Evolutionary conservation across 306 rosid genomes (phyloP).

Genomic region (Pterocarpus macrocarpus): DNA sequence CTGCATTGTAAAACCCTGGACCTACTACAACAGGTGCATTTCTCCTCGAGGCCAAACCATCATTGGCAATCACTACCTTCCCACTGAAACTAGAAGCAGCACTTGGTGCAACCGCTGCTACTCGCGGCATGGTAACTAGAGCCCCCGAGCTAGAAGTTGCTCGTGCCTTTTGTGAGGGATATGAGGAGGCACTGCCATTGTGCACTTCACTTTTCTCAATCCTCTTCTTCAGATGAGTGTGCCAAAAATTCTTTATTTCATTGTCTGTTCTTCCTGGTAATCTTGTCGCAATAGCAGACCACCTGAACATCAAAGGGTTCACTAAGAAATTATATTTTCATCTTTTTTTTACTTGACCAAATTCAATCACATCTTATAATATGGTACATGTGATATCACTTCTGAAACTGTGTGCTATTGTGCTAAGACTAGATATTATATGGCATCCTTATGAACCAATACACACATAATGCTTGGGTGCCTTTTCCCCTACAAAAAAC

Average conservation of each 20-base stretch:
- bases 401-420: not conserved
- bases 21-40: slow-evolving; percentile 11
- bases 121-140: not conserved
- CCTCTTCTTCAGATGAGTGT: slow-evolving; percentile 91
- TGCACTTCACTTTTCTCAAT: slow-evolving; percentile 35
- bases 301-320: slow-evolving; percentile 54
- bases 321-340: not conserved
- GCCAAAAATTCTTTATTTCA: slow-evolving; percentile 94
- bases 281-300: slow-evolving; percentile 94
- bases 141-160: slow-evolving; percentile 12
- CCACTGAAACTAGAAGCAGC: slow-evolving; percentile 6
- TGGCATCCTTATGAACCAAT: not conserved
- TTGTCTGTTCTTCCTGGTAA: slow-evolving; percentile 95
- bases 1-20: slow-evolving; percentile 19
- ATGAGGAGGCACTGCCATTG: slow-evolving; percentile 10
- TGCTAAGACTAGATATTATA: not conserved
- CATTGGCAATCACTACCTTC: not conserved
- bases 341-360: not conserved
- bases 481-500: too few species aligned
- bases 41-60: slow-evolving; percentile 35
- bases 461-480: not conserved
- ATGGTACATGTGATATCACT: not conserved
- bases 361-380: slow-evolving; percentile 14
- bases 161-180: slow-evolving; percentile 33
- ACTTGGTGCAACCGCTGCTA: slow-evolving; percentile 3